Conservation (phyloP, 2,329 filamentous ascomycete species). For the Plectosphaerella sp. region DNA sequence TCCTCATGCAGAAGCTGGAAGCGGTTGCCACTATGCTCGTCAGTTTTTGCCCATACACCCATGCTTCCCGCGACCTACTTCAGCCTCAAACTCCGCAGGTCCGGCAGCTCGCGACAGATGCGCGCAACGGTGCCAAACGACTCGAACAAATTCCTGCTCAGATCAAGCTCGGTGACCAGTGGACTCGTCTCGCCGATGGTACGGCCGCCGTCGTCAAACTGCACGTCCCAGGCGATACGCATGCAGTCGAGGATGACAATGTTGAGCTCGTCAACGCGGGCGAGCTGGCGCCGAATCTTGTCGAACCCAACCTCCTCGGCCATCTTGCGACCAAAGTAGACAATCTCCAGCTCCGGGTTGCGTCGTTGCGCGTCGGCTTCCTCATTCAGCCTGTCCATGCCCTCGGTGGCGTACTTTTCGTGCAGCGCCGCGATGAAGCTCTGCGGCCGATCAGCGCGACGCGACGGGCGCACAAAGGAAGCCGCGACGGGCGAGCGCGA, state of each 20-base stretch:
- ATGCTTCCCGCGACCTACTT: slow-evolving; percentile 53
- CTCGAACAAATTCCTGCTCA: slow-evolving; percentile 80
- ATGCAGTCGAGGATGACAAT: slow-evolving; percentile 80
- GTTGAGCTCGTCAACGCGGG: slow-evolving; percentile 71
- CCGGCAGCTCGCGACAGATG: slow-evolving; percentile 67
- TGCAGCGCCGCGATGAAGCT: slow-evolving; percentile 77
- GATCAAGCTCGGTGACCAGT: slow-evolving; percentile 71
- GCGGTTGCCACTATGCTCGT: slow-evolving; percentile 63
- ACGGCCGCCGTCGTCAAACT: slow-evolving; percentile 17
- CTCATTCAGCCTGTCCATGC: slow-evolving; percentile 12
- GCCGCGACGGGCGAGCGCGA: slow-evolving; percentile 64
- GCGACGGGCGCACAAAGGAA: slow-evolving; percentile 80
- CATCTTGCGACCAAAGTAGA: slow-evolving; percentile 68
- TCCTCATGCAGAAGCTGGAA: slow-evolving; percentile 46
- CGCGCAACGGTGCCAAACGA: slow-evolving; percentile 60
- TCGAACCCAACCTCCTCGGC: slow-evolving; percentile 95
- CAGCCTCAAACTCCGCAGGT: slow-evolving; percentile 61
- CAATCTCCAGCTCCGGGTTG: slow-evolving; percentile 42
- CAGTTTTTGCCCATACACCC: slow-evolving; percentile 6
- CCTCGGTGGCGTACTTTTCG: slow-evolving; percentile 75
- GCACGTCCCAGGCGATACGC: slow-evolving; percentile 44
- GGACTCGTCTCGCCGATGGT: slow-evolving; percentile 51
- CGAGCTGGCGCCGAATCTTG: slow-evolving; percentile 78
- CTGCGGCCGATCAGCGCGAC: slow-evolving; percentile 61
- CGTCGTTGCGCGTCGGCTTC: background rate